Conservation (phyloP, 2,329 filamentous ascomycete species). For the Cladosporium sp. region DNA sequence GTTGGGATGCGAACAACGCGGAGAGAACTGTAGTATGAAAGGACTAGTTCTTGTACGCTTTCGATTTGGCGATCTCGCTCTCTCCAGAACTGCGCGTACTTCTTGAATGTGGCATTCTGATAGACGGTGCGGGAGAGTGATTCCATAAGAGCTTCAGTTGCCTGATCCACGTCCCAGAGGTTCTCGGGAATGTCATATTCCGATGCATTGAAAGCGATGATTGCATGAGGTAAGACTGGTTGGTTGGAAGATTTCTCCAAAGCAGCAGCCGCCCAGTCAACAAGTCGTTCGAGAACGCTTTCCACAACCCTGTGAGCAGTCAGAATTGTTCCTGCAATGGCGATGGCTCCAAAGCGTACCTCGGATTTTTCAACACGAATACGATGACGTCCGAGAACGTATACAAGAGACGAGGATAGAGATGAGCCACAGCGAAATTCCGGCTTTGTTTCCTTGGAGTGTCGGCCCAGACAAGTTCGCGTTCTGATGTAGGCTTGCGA, state of each 20-base stretch:
- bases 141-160: constrained; percentile 38
- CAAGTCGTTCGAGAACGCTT: constrained; percentile 37
- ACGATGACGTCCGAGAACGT: constrained; percentile 38
- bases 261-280: constrained; percentile 45
- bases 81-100: constrained; percentile 37
- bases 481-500: constrained; percentile 14
- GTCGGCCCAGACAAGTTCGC: constrained; percentile 21
- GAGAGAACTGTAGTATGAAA: constrained; percentile 44
- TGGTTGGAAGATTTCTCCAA: constrained; percentile 50
- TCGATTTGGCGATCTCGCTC: constrained; percentile 32
- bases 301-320: constrained; percentile 36
- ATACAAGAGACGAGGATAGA: constrained; percentile 36
- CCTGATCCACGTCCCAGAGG: constrained; percentile 41
- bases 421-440: constrained; percentile 29
- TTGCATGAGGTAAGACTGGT: constrained; percentile 47
- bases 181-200: constrained; percentile 35
- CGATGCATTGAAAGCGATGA: constrained; percentile 48
- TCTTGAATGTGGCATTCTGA: constrained; percentile 31
- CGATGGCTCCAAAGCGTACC: constrained; percentile 18
- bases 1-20: constrained; percentile 44
- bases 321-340: neutral
- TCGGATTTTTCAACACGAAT: constrained; percentile 33
- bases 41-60: constrained; percentile 39
- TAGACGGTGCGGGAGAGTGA: constrained; percentile 31
- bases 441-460: constrained; percentile 20